Evolutionary conservation across 305 asterid species (phyloP).

Genomic region (Rubia occidens): DNA sequence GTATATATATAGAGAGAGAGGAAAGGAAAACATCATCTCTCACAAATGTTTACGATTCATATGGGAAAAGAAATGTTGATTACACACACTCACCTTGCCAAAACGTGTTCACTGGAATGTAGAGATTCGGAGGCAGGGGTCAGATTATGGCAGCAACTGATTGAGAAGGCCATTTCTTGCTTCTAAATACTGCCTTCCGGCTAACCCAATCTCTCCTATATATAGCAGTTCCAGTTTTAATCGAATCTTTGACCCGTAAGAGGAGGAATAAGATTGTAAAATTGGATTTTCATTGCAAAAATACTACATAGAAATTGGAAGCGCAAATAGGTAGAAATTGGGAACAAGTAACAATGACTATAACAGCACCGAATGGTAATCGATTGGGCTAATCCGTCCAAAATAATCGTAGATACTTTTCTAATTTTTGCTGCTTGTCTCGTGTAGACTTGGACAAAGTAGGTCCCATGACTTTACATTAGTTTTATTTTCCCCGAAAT

Average conservation of each 20-base stretch:
- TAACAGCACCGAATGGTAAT: not conserved
- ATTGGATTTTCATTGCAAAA: not conserved
- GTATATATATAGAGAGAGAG: not conserved
- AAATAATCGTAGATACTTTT: not conserved
- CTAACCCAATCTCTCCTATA: not conserved
- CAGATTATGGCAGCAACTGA: constrained; percentile 37
- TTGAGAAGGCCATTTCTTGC: constrained; percentile 30
- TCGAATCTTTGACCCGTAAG: not conserved
- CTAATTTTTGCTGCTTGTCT: not conserved
- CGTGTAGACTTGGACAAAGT: not conserved
- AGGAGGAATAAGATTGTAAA: no score
- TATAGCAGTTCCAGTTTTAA: not conserved
- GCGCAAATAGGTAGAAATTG: not conserved
- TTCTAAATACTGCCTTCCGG: not conserved
- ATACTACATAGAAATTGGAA: not conserved
- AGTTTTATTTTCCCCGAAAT: not conserved
- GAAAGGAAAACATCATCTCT: not conserved
- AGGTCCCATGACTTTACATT: not conserved
- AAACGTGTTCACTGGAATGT: not conserved
- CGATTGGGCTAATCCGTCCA: not conserved
- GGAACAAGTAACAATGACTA: not conserved
- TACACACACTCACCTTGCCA: not conserved
- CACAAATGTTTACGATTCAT: not conserved
- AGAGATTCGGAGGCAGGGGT: constrained; percentile 14
- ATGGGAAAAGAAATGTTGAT: not conserved